Conservation (phyloP, 1,139 yeast species). For the Debaryomyces sp. region DNA sequence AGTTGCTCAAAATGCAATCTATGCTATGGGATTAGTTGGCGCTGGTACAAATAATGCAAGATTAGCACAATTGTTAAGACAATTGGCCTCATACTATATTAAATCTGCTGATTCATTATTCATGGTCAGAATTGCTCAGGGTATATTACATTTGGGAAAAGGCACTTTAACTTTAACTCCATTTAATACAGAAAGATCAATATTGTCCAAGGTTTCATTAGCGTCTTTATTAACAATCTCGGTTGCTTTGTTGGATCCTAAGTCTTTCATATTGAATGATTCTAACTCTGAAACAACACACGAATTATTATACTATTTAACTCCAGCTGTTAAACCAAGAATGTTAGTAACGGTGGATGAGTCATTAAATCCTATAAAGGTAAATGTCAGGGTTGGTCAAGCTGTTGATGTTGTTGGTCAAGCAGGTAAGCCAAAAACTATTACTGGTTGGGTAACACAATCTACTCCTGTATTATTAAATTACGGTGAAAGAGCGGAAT, state of each 20-base stretch:
- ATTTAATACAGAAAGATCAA: constrained; percentile 86
- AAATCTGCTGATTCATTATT: constrained; percentile 90
- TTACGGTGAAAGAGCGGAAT: constrained; percentile 94
- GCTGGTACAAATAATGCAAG: constrained; percentile 99
- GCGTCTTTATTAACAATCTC: constrained; percentile 88
- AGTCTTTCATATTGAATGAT: constrained; percentile 58
- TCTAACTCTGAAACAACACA: constrained; percentile 65
- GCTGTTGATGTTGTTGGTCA: constrained; percentile 99
- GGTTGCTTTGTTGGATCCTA: constrained; percentile 85
- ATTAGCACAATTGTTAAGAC: constrained; percentile 92
- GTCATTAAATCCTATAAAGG: constrained; percentile 82
- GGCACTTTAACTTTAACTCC: constrained; percentile 91
- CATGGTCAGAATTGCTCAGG: constrained; percentile 94
- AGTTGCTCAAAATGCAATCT: constrained; percentile 93
- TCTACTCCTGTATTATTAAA: constrained; percentile 94
- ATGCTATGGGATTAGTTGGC: constrained; percentile 97
- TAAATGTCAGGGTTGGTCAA: constrained; percentile 96
- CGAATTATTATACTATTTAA: constrained; percentile 76
- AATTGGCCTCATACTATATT: constrained; percentile 89
- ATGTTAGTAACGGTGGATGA: constrained; percentile 93
- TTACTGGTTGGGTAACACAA: constrained; percentile 99
- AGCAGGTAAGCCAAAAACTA: constrained; percentile 98
- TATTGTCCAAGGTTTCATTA: constrained; percentile 83
- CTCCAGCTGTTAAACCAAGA: constrained; percentile 91
- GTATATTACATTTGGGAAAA: constrained; percentile 92